A percentile compares a stretch with the other conserved stretches of the same genome.
Evolutionary conservation across 164 flowering plant species (phyloP).

Genomic region (Umbilicus rupestris): DNA sequence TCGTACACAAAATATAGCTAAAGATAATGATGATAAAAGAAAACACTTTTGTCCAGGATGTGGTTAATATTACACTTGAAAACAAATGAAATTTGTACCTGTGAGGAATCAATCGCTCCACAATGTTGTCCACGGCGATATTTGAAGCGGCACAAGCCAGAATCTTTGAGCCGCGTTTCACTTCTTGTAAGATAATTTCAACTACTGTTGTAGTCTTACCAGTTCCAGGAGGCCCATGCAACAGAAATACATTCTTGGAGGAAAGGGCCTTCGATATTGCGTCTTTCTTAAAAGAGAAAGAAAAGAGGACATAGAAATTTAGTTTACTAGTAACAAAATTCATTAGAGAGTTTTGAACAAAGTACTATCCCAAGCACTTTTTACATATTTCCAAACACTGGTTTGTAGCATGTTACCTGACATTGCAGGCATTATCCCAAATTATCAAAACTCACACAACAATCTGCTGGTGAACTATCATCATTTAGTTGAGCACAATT

Average conservation of each 20-base stretch:
- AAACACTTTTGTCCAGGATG: not conserved
- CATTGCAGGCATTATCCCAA: too few relatives aligned
- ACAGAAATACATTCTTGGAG: slow-evolving; percentile 77
- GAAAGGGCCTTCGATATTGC: slow-evolving; percentile 83
- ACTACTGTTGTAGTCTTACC: slow-evolving; percentile 98
- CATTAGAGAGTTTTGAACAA: too few relatives aligned
- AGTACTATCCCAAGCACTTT: too few relatives aligned
- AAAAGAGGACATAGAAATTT: not conserved
- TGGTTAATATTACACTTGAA: not conserved
- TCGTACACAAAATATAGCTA: not conserved
- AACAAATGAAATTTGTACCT: slow-evolving; percentile 33
- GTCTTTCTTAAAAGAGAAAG: slow-evolving; percentile 46
- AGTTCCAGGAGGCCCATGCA: slow-evolving; percentile 99
- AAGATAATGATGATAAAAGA: not conserved
- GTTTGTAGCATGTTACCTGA: too few relatives aligned
- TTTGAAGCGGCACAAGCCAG: slow-evolving; percentile 99
- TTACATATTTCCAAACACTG: too few relatives aligned
- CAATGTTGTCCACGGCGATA: slow-evolving; percentile 98
- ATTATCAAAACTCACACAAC: too few relatives aligned
- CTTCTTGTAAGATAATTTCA: slow-evolving; percentile 96
- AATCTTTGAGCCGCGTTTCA: slow-evolving; percentile 93
- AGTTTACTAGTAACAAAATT: not conserved
- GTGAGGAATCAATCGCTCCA: slow-evolving; percentile 86
- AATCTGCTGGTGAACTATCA: too few relatives aligned
- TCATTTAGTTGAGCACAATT: not conserved